Evolutionary conservation across 176 grass and related monocot species (phyloP).

Genomic region (Avena atlantica): DNA sequence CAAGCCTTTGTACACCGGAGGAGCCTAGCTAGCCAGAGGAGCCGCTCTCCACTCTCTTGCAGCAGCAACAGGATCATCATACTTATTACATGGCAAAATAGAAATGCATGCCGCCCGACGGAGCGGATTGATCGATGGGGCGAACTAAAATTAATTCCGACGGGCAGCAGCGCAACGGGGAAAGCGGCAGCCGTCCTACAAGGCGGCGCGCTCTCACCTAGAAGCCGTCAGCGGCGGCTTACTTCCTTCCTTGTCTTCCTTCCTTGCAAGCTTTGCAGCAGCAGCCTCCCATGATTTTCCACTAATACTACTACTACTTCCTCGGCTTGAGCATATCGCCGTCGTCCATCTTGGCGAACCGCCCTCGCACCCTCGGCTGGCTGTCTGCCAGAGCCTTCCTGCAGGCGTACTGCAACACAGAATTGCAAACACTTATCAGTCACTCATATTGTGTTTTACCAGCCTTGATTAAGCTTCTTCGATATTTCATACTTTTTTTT

Average conservation of each 20-base stretch:
- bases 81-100: conserved; percentile 52
- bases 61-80: conserved; percentile 33
- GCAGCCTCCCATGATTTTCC: background rate
- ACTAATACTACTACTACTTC: conserved; percentile 32
- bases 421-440: conserved; percentile 10
- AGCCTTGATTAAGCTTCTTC: too few relatives aligned
- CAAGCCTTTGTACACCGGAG: conserved; percentile 65
- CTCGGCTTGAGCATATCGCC: conserved; percentile 57
- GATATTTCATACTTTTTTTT: too few relatives aligned
- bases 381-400: conserved; percentile 97
- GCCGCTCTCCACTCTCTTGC: conserved; percentile 49
- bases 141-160: conserved; percentile 54
- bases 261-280: background rate
- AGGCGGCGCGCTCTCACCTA: conserved; percentile 1
- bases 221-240: conserved; percentile 30
- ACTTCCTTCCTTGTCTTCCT: background rate
- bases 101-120: conserved; percentile 30
- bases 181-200: background rate
- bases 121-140: conserved; percentile 13
- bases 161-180: background rate
- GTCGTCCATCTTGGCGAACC: conserved; percentile 97
- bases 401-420: conserved; percentile 76
- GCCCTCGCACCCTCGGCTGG: conserved; percentile 94
- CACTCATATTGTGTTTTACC: background rate
- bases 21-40: conserved; percentile 22